These are phyloP conservation scores for Trichophyton rubrum DNA, from an alignment of 2,329 filamentous ascomycete species.

Conservation along the genomic window DNA sequence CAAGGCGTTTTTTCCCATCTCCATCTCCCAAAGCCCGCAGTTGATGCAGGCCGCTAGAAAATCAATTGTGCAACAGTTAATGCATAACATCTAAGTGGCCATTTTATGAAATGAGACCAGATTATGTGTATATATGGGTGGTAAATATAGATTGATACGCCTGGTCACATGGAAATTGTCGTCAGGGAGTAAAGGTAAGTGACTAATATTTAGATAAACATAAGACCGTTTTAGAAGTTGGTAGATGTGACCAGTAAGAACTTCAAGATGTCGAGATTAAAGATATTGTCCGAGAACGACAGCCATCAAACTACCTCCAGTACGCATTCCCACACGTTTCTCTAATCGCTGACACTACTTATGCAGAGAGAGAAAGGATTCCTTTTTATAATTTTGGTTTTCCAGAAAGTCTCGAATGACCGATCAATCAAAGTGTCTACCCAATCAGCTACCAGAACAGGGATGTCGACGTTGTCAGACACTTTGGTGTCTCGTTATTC, in stretches of 20 bases:
- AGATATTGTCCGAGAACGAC: neutral
- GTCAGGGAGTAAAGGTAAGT: neutral
- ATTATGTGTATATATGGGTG: neutral
- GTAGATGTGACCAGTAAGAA: neutral
- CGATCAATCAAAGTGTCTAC: slow-evolving; percentile 7
- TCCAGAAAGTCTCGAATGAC: slow-evolving; percentile 16
- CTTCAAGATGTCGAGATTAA: neutral
- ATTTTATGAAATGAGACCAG: neutral
- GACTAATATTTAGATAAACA: neutral
- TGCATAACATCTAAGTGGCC: neutral
- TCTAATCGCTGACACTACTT: neutral
- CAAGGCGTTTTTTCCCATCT: neutral
- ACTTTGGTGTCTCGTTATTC: slow-evolving; percentile 9
- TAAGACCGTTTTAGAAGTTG: neutral
- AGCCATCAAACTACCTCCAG: neutral
- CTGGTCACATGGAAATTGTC: neutral
- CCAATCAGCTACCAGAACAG: slow-evolving; percentile 16
- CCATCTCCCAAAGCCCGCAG: neutral
- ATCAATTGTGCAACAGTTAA: neutral
- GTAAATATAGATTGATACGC: neutral
- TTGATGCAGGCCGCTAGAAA: neutral
- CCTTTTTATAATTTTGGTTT: slow-evolving; percentile 5
- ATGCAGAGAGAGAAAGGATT: neutral
- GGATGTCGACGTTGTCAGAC: slow-evolving; percentile 11
- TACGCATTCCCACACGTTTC: neutral